Base-by-base conservation (phyloP, 148 eudicot species). In the Chenopodium album region DNA sequence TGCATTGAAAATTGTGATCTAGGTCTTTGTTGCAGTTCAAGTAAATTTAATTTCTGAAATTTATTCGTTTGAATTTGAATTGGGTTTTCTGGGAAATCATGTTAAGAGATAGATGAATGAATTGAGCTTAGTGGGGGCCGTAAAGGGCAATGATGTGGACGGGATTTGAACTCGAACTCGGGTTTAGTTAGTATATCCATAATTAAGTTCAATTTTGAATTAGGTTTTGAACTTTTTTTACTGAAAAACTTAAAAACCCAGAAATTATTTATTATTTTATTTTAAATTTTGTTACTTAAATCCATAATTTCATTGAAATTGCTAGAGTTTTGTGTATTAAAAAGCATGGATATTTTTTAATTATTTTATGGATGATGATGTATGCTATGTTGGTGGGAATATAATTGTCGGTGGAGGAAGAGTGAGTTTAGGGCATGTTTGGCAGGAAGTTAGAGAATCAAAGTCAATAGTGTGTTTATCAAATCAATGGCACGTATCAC, bases 341-440 rank as follows among this genome's bases (percentile, higher is more conserved):
- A 64, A 65, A 50, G 54, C 16, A 50, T 11, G 12, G 54, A 12
- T 50, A 22, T n/a, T 29, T 47, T 1, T 20, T 47, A 4, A 17
- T 29, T 31, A 29, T 23, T 48, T 29, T 26, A 41, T 26, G 67
- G 41, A 31, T 59, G 47, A 26, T 73, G 79, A 68, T 75, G 75
- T 76, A 56, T 67, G 75, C 26, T 47, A 78, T 79, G 32, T 84
- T 79, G 83, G 70, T 66, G 71, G 60, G 8, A 29, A 56, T 75
- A 74, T 56, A 1, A 60, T 68, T 80, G 86, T 81, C 87, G 84
- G 87, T 81, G 84, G 82, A 47, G 79, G 79, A 41, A 32, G 50
- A 34, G 41, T 71, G 64, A 34, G 32, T 28, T 71, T 19, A 50
- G 65, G 69, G 75, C 46, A 72, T 81, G 81, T 85, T 85, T 81